Evolutionary conservation across 2,329 filamentous ascomycete genomes (phyloP).

Genomic region (Fusarium temperatum): DNA sequence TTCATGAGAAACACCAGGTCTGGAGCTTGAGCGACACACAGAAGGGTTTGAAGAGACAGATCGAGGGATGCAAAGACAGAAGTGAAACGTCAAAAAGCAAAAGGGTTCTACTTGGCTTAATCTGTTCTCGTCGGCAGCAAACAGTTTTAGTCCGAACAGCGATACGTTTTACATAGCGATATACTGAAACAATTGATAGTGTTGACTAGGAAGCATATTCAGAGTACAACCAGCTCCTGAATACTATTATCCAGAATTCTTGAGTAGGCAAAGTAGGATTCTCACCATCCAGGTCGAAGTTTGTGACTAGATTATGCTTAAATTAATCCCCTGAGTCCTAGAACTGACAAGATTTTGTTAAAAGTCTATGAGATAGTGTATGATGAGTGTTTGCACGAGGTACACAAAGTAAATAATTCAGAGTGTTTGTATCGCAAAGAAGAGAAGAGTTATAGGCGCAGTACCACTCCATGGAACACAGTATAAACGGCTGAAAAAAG

Average conservation of each 20-base stretch:
- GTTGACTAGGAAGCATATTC: background rate
- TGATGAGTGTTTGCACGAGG: background rate
- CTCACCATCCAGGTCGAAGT: no score
- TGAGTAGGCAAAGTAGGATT: background rate
- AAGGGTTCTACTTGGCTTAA: background rate
- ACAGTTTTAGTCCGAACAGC: background rate
- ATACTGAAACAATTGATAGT: background rate
- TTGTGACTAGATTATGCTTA: background rate
- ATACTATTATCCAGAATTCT: background rate
- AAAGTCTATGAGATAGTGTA: background rate
- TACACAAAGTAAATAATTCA: background rate
- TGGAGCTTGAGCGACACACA: background rate
- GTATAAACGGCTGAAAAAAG: background rate
- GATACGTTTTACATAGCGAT: background rate
- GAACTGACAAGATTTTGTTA: background rate
- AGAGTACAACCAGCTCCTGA: background rate
- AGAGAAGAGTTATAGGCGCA: background rate
- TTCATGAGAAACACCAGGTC: background rate
- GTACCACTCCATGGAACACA: background rate
- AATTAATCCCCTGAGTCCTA: background rate
- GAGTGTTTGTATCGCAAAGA: conserved; percentile 6
- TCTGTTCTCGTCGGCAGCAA: background rate
- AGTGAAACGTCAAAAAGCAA: background rate
- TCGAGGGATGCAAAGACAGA: background rate
- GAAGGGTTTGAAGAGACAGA: background rate